Evolutionary conservation across 805 yeast genomes (phyloP), one percentile per base, ranked within the genome.

Genomic region (Spathaspora arborariae): DNA sequence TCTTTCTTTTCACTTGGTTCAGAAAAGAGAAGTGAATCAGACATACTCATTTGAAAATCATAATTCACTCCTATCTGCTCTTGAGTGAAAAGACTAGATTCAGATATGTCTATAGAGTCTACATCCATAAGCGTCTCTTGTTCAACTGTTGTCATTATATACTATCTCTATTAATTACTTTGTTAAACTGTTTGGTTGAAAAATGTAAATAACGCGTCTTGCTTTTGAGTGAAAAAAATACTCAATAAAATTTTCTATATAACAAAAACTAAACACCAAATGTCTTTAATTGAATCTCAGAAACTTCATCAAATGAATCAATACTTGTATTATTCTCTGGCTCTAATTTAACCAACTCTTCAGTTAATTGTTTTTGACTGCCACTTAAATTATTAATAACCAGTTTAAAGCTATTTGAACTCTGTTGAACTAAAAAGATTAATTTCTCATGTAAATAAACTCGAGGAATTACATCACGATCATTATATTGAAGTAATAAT

Each of bases 351-450:
- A 77, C 75, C 60, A 81, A 53, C 27, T 56, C 58, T 59, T 80
- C 75, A 38, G 82, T 58, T 27, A 65, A 43, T 19, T 42, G 41
- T 57, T 72, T 70, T 53, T 81, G 82, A 0, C 62, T 64, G 0
- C 53, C 61, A 26, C 65, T 65, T 15, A 82, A 59, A 0, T 56
- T 60, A 21, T 59, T 68, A 11, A 82, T 68, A 2, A 74, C 77
- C 0, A 41, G 36, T 51, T 82, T 84, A 65, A 84, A 84, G 7
- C 66, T 57, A 1, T 57, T 64, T 0, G 82, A 69, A 47, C 72
- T 67, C 42, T 72, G 57, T 13, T 66, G 63, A 13, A 82, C 68
- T 46, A 85, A 63, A 7, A 68, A 68, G 24, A 81, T 39, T 41
- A 84, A 50, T 49, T 78, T 76, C 11, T 67, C 71, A 48, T 74